phyloP scores from a whole-genome alignment of 257 asterid genomes.

The Solanum appendiculatum region DNA sequence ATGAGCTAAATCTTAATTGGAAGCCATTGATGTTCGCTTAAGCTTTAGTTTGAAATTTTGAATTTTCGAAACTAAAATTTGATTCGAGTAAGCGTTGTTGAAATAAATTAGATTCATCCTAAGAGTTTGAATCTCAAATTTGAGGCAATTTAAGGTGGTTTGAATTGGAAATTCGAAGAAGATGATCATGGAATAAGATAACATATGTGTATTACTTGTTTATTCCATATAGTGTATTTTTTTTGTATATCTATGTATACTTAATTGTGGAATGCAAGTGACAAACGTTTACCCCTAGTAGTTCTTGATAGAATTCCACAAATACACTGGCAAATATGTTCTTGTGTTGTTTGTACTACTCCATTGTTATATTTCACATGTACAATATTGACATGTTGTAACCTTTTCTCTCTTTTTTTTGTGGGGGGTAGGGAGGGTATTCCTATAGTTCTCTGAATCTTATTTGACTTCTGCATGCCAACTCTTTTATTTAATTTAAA shows the following conservation, averaged over 20 bases:
- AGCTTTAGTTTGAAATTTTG: background rate
- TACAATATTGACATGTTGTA: too few relatives aligned
- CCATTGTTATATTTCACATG: too few relatives aligned
- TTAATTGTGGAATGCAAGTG: background rate
- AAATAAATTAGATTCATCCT: background rate
- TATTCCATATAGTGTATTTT: background rate
- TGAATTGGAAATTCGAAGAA: background rate
- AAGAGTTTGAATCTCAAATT: background rate
- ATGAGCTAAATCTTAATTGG: background rate
- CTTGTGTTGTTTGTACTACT: too few relatives aligned
- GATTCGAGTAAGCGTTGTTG: background rate
- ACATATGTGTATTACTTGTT: background rate
- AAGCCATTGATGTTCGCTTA: background rate
- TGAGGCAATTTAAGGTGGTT: background rate
- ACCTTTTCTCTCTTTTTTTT: too few relatives aligned
- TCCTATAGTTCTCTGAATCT: too few relatives aligned
- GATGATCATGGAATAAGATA: background rate
- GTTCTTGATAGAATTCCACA: background rate
- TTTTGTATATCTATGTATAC: background rate
- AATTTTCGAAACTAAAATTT: background rate
- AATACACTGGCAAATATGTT: too few relatives aligned
- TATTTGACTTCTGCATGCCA: too few relatives aligned
- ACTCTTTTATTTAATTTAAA: too few relatives aligned
- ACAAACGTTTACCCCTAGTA: background rate
- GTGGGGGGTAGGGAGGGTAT: too few relatives aligned